Evolutionary conservation across 495 filamentous ascomycete species (phyloP).

Genomic region (Acidomyces sp.): DNA sequence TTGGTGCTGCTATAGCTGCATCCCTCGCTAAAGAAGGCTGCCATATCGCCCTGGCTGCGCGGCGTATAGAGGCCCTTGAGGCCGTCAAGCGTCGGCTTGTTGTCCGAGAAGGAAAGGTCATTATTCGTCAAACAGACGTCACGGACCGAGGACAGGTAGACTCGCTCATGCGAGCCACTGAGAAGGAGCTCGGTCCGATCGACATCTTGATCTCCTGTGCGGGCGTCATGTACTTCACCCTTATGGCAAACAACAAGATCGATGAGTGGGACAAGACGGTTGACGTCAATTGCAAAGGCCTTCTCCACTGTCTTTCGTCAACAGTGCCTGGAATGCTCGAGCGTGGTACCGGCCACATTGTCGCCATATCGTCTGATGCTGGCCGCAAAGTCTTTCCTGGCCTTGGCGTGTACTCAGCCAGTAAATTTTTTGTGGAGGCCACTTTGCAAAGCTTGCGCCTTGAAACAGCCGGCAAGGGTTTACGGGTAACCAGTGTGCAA

Average conservation of each 20-base stretch:
- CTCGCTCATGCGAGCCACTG: conserved; percentile 38
- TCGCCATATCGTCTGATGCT: conserved; percentile 58
- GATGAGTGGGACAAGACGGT: conserved; percentile 60
- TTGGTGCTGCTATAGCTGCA: conserved; percentile 38
- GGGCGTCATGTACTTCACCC: conserved; percentile 63
- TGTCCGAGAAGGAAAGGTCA: conserved; percentile 40
- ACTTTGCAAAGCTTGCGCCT: conserved; percentile 51
- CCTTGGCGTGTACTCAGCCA: conserved; percentile 57
- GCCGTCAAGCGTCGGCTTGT: conserved; percentile 39
- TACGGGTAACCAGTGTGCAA: conserved; percentile 53
- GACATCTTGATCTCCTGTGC: conserved; percentile 57
- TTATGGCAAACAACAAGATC: conserved; percentile 52
- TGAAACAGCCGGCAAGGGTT: conserved; percentile 51
- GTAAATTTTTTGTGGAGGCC: conserved; percentile 63
- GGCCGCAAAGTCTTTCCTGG: conserved; percentile 60
- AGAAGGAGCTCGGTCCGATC: conserved; percentile 45
- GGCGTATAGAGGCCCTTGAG: conserved; percentile 47
- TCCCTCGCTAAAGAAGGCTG: conserved; percentile 39
- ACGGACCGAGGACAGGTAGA: conserved; percentile 44
- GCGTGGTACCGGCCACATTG: conserved; percentile 47
- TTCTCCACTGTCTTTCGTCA: conserved; percentile 48
- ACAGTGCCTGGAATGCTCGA: conserved; percentile 50
- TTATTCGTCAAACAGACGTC: conserved; percentile 48
- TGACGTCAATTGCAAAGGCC: conserved; percentile 59
- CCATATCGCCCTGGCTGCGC: conserved; percentile 48